These are phyloP conservation scores for Craterostigma plantagineum DNA, from an alignment of 257 asterid species.

Conservation along the genomic window DNA sequence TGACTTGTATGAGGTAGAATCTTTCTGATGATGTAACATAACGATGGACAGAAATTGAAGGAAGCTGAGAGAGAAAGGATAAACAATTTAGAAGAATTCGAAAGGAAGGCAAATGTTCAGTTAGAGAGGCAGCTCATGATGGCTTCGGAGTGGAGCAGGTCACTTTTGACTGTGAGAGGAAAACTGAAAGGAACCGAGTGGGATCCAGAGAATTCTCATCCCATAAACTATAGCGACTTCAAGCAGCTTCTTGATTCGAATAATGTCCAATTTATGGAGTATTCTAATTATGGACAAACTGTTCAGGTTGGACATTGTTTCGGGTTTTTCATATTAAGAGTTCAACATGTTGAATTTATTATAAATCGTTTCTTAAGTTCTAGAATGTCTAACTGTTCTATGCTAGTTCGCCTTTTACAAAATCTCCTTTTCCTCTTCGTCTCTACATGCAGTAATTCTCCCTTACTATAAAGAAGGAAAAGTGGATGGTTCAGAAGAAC, in stretches of 20 bases:
- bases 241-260: slow-evolving; percentile 70
- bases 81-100: slow-evolving; percentile 56
- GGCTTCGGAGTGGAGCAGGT: slow-evolving; percentile 97
- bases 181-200: slow-evolving; percentile 88
- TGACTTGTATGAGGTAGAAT: slow-evolving; percentile 4
- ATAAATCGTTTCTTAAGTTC: background rate
- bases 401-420: too few relatives aligned
- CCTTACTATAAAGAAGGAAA: slow-evolving; percentile 66
- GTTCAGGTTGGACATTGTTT: slow-evolving; percentile 42
- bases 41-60: slow-evolving; percentile 59
- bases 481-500: slow-evolving; percentile 23
- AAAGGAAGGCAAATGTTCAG: slow-evolving; percentile 84
- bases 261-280: slow-evolving; percentile 86
- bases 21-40: slow-evolving; percentile 15
- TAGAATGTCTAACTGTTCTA: too few relatives aligned
- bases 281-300: slow-evolving; percentile 84
- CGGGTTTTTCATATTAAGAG: background rate
- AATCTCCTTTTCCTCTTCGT: slow-evolving; percentile 1
- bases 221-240: slow-evolving; percentile 72
- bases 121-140: slow-evolving; percentile 88
- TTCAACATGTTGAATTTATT: background rate
- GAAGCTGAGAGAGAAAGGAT: slow-evolving; percentile 71
- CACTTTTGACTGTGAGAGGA: slow-evolving; percentile 64
- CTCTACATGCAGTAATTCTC: slow-evolving; percentile 48
- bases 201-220: slow-evolving; percentile 76